These are phyloP conservation scores for Conticribra weissflogii DNA, from an alignment of 108 stramenopile genomes.

Conservation along the genomic window DNA sequence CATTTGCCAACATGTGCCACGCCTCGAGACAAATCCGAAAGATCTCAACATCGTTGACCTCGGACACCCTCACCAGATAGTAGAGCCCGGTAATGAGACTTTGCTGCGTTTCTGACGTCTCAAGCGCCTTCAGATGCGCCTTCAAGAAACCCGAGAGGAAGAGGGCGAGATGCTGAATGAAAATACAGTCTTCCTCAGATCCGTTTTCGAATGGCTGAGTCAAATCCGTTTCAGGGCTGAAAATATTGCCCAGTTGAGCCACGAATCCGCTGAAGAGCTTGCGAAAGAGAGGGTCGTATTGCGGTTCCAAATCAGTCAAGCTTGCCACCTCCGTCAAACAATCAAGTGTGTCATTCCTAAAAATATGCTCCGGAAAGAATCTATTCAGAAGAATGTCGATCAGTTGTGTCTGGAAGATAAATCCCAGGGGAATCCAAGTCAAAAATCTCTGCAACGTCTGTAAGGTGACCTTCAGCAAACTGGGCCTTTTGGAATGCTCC, in stretches of 20 bases:
- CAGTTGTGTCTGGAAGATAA: conserved; percentile 96
- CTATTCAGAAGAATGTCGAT: conserved; percentile 89
- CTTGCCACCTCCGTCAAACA: conserved; percentile 98
- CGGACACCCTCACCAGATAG: conserved; percentile 94
- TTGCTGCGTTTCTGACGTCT: conserved; percentile 85
- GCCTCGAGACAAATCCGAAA: conserved; percentile 98
- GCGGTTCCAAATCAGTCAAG: conserved; percentile 86
- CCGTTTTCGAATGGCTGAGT: conserved; percentile 87
- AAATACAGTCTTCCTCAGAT: conserved; percentile 89
- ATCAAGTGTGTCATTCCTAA: conserved; percentile 94
- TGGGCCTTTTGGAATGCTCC: conserved; percentile 82
- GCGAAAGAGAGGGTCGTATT: conserved; percentile 91
- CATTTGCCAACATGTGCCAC: conserved; percentile 96
- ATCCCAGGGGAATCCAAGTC: conserved; percentile 98
- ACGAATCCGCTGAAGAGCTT: conserved; percentile 85
- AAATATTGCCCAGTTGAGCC: conserved; percentile 71
- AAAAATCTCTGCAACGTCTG: conserved; percentile 96
- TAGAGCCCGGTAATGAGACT: conserved; percentile 88
- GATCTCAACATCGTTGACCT: conserved; percentile 97
- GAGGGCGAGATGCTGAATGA: conserved; percentile 94
- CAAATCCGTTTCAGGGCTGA: conserved; percentile 88
- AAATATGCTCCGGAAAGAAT: conserved; percentile 91
- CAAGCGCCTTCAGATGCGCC: conserved; percentile 88
- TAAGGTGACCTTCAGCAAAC: conserved; percentile 89
- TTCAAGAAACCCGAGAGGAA: conserved; percentile 94